Evolutionary conservation across 176 grass and related monocot species (phyloP).

Genomic region (Hyparrhenia diplandra): DNA sequence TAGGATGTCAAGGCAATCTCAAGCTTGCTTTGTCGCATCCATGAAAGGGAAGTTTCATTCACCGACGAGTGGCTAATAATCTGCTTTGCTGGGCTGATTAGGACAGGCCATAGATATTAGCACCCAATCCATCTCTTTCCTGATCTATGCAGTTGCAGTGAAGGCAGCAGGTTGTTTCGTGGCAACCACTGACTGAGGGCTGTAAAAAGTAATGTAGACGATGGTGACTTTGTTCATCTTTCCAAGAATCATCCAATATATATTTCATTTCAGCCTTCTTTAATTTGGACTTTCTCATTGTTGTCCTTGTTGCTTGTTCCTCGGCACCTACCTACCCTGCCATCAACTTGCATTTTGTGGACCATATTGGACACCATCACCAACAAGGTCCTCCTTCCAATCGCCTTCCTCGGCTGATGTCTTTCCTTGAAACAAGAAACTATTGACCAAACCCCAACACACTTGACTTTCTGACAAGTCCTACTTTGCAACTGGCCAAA

Average conservation of each 20-base stretch:
- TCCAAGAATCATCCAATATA: not conserved
- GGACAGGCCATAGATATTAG: not conserved
- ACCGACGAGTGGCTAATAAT: not conserved
- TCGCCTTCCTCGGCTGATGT: constrained; percentile 21
- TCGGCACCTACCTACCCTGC: not conserved
- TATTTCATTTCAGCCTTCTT: not conserved
- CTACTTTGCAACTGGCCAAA: not conserved
- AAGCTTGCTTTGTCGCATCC: no score
- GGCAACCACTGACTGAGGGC: not conserved
- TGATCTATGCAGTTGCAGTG: not conserved
- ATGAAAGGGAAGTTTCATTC: not conserved
- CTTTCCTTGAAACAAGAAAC: not conserved
- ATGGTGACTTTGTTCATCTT: constrained; percentile 7
- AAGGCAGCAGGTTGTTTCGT: constrained; percentile 12
- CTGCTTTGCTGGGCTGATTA: not conserved
- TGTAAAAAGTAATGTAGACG: not conserved
- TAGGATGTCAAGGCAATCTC: no score
- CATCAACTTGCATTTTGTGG: constrained; percentile 10
- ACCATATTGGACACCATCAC: not conserved
- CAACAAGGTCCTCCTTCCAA: constrained; percentile 16
- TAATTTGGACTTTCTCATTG: not conserved
- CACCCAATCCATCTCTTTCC: not conserved
- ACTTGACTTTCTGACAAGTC: not conserved
- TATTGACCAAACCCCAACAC: not conserved
- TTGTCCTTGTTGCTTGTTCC: not conserved